A percentile compares a stretch with the other conserved stretches of the same genome.
Conservation (phyloP, 441 rosid genomes). For the Aleurites moluccanus region DNA sequence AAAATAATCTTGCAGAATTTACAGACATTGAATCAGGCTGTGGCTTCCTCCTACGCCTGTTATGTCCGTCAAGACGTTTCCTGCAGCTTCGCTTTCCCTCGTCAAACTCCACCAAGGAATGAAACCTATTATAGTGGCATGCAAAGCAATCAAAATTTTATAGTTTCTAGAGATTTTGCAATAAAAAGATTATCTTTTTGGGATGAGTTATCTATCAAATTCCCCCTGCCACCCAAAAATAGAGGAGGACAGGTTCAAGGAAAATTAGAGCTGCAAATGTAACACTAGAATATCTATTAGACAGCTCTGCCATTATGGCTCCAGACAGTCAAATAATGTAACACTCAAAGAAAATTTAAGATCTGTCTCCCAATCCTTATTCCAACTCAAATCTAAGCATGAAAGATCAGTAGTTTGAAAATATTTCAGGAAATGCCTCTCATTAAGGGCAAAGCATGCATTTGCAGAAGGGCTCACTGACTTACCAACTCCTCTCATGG, state of each 20-base stretch:
- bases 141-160: neutral
- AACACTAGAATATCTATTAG: neutral
- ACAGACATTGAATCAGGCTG: conserved; percentile 49
- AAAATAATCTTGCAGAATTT: conserved; percentile 44
- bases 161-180: neutral
- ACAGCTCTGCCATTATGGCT: neutral
- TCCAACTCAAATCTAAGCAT: neutral
- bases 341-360: neutral
- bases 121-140: conserved; percentile 48
- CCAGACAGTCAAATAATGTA: neutral
- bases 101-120: conserved; percentile 72
- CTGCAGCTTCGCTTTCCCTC: conserved; percentile 80
- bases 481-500: neutral
- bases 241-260: neutral
- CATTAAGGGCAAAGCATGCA: neutral
- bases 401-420: neutral
- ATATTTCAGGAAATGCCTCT: neutral
- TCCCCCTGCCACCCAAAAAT: neutral
- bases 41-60: conserved; percentile 69
- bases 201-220: neutral
- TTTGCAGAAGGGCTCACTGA: neutral
- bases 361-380: neutral
- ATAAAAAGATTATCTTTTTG: neutral
- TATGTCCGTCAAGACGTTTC: conserved; percentile 80
- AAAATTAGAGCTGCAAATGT: neutral